Conservation (phyloP, 2,329 filamentous ascomycete species). For the Pseudogymnoascus sp. region DNA sequence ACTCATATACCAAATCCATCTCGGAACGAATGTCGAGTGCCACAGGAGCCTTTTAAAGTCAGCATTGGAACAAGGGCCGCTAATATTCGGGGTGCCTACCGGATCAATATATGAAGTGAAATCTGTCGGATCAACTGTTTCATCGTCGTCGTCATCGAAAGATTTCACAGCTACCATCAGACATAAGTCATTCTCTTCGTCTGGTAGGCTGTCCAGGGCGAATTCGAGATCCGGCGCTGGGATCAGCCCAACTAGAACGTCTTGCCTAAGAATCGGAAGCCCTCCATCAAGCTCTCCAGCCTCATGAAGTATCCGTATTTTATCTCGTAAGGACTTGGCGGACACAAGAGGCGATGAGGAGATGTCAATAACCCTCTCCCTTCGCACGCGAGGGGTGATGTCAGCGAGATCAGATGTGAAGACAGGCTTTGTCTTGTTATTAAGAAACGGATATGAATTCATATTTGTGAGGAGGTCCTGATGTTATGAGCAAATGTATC, state of each 20-base stretch:
- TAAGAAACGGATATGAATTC: slow-evolving; percentile 96
- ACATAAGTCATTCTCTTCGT: slow-evolving; percentile 69
- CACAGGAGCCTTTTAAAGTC: slow-evolving; percentile 61
- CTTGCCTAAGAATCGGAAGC: slow-evolving; percentile 74
- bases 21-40: slow-evolving; percentile 82
- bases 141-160: slow-evolving; percentile 58
- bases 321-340: slow-evolving; percentile 68
- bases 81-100: slow-evolving; percentile 38
- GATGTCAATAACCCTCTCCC: slow-evolving; percentile 81
- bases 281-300: slow-evolving; percentile 89
- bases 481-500: slow-evolving; percentile 14
- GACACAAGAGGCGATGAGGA: slow-evolving; percentile 73
- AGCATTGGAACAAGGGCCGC: background rate
- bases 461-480: slow-evolving; percentile 89
- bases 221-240: slow-evolving; percentile 91
- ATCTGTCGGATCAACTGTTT: slow-evolving; percentile 62
- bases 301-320: slow-evolving; percentile 74
- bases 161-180: slow-evolving; percentile 68
- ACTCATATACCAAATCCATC: slow-evolving; percentile 93
- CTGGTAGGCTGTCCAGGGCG: slow-evolving; percentile 74
- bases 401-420: slow-evolving; percentile 86
- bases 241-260: slow-evolving; percentile 80
- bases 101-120: slow-evolving; percentile 91
- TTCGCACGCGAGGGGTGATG: slow-evolving; percentile 70
- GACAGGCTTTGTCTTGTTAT: slow-evolving; percentile 87